Percentiles rank a stretch among this genome's conserved stretches.
These are phyloP conservation scores for Rhododendron ovatum DNA, from an alignment of 148 eudicot genomes.

Conservation along the genomic window DNA sequence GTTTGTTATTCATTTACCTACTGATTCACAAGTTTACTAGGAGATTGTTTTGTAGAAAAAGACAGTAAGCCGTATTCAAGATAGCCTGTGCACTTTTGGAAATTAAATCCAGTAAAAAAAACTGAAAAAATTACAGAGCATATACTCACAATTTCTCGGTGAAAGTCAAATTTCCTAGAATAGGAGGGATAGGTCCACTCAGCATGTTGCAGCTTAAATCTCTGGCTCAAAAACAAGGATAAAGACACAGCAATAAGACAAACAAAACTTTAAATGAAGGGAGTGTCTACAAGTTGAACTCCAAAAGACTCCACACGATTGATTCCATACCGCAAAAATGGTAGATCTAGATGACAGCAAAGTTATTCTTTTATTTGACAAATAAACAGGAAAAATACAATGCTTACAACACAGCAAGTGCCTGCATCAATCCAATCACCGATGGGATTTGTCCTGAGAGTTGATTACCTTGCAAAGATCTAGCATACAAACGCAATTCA, in stretches of 20 bases:
- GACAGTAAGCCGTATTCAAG: not conserved
- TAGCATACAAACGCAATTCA: not conserved
- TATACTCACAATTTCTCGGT: conserved; percentile 87
- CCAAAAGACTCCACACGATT: not conserved
- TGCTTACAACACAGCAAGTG: conserved; percentile 95
- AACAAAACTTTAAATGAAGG: not conserved
- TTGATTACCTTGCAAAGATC: conserved; percentile 90
- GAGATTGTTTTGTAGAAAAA: not conserved
- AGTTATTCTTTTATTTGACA: not conserved
- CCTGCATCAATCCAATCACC: conserved; percentile 98
- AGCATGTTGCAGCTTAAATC: conserved; percentile 85
- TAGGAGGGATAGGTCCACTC: conserved; percentile 87
- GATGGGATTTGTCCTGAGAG: conserved; percentile 82
- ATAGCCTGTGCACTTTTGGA: not conserved
- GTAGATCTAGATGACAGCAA: not conserved
- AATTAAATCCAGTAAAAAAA: not conserved
- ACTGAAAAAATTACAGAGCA: not conserved
- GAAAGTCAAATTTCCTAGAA: conserved; percentile 84
- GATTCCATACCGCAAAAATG: not conserved
- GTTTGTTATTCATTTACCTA: not conserved
- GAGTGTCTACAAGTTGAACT: not conserved
- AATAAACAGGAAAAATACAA: not conserved
- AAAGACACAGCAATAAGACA: not conserved
- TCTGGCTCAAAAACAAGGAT: conserved; percentile 26
- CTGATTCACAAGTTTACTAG: not conserved